Base-by-base conservation (phyloP, 2,329 filamentous ascomycete species). In the Mycosphaerella sp. region DNA sequence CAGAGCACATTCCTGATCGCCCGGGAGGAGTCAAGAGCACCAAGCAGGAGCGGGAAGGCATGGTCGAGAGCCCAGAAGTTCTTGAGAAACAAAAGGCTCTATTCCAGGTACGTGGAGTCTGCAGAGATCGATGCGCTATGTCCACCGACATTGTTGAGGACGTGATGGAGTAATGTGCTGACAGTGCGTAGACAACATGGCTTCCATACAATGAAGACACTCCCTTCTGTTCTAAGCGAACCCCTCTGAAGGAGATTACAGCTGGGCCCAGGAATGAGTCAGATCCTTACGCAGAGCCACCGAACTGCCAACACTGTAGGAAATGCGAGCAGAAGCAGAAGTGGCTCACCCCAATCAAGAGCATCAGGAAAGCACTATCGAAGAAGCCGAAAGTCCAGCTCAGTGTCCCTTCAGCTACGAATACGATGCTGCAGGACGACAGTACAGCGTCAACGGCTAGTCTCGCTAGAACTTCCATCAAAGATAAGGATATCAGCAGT, bases 1-100 rank as follows among this genome's bases (percentile, higher is more conserved):
- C 47, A 12, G 47, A 44, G 41, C 47, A 50, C 9, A 50, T 50
- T 37, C 47, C 47, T 9, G 47, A 50, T n/a, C 47, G 47, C n/a
- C 45, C 45, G 12, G 45, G 45, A n/a, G 45, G 45, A 10, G 45
- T 48, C 7, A 48, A 48, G 37, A 48, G 45, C 10, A 41, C 37
- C 21, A 25, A 48, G 27, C 36, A 48, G 37, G 36, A 32, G 6
- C 25, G 34, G 8, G 27, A 48, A 5, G 45, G 27, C 2, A 48
- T 48, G 45, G 36, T 25, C 2, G 45, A 48, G 27, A 41, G 30
- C 13, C 21, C 25, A 13, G 37, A 32, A 12, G 41, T 48, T 12
- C 2, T 18, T 21, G 27, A 16, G 37, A 48, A 32, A 36, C 45
- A 48, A 27, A 40, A 21, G 4, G 3, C n/a, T 7, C n/a, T 41